Conservation (phyloP, 148 eudicot species). For the Selenicereus undatus region DNA sequence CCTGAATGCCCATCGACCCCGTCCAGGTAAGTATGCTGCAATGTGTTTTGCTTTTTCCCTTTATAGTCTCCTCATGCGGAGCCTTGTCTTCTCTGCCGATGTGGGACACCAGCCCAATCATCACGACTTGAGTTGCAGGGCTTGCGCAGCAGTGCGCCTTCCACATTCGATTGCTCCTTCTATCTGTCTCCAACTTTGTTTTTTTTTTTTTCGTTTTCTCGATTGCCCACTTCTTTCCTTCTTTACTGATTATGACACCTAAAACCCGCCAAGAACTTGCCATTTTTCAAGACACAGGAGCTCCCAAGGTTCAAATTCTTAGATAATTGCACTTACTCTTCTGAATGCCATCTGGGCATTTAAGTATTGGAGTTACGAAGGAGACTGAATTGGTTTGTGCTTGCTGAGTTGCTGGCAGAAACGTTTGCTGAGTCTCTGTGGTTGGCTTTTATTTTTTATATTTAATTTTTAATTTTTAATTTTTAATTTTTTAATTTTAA, state of each 20-base stretch:
- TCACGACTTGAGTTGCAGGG: background rate
- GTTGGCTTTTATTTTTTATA: slow-evolving; percentile 46
- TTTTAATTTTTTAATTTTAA: slow-evolving; percentile 44
- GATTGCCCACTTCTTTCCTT: background rate
- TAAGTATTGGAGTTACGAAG: slow-evolving; percentile 46
- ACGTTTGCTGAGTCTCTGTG: slow-evolving; percentile 74
- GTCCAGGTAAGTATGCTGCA: slow-evolving; percentile 33
- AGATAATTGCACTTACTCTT: too few species aligned
- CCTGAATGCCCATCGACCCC: slow-evolving; percentile 29
- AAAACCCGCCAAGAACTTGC: too few species aligned
- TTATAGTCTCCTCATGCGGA: too few species aligned
- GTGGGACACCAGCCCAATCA: background rate
- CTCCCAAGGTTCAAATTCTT: too few species aligned
- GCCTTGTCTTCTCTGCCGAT: background rate
- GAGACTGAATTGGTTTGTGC: slow-evolving; percentile 10
- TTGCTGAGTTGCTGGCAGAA: slow-evolving; percentile 46
- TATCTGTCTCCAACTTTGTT: slow-evolving; percentile 7
- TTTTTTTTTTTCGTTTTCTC: background rate
- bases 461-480: too few species aligned
- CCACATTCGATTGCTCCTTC: background rate
- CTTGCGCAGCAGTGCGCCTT: too few species aligned
- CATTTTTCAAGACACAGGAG: too few species aligned
- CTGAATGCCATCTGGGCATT: too few species aligned
- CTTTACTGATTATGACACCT: background rate
- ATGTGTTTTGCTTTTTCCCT: background rate